Base-by-base conservation (phyloP, 2,329 filamentous ascomycete species). In the Clarireedia homoeocarpa region DNA sequence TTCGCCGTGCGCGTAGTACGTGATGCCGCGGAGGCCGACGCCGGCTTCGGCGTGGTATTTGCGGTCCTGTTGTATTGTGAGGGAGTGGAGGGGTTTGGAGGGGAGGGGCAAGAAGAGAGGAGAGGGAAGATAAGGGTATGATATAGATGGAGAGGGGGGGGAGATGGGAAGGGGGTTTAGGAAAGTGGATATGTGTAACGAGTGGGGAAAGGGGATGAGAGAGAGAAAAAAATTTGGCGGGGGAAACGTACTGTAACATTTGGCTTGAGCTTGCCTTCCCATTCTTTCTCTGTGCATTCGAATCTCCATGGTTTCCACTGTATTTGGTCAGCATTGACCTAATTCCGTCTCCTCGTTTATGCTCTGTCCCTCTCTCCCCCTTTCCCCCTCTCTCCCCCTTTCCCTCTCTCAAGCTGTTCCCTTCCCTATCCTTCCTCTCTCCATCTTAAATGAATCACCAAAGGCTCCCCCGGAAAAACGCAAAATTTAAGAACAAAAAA, bases 1-100 rank as follows among this genome's bases (percentile, higher is more conserved):
- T 48, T 60, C 54, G 15, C 60, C 58, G 36, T 61, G 56, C 14
- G 53, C 61, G 14, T 30, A 23, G 45, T 63, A 63, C 4, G 38
- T 51, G 7, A 62, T 51, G 6, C 40, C 56, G 10, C 61, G 51
- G 10, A 59, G 39, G 14, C 61, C 61, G 0, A 62, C 56, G n/a
- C 59, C 56, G 9, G 55, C 48, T 27, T 50, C 53, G 24, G 59
- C 61, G 14, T 56, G 42, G 20, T 61, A 60, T 1, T 52, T 57
- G 3, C 47, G 38, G 15, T 53, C 40, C 51, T 53, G 20, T 26
- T 20, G n/a, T 17, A 20, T 20, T 20, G 12, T 15, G 7, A 0
- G 40, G 20, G 27, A 30, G 27, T 0, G 7, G 27, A 3, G 6
- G 2, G 4, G 2, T 36, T 34, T 17, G 40, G 34, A 15, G 4